Conservation (phyloP, 768 basidiomycete species). For the Galerina marginata region DNA sequence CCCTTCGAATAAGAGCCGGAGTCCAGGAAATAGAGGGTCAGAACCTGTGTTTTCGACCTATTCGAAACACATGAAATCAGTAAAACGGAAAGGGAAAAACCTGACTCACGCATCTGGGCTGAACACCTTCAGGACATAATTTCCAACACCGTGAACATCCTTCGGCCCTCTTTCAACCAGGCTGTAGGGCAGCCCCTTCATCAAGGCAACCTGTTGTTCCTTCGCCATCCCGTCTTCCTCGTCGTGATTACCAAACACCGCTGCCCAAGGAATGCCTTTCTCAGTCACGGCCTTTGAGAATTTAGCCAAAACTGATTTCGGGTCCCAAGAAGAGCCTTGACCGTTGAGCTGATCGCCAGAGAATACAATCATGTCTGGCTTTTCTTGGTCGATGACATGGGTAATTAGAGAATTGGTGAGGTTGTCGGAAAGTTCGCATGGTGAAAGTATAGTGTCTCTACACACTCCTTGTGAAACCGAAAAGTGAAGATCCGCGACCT, state of each 20-base stretch:
- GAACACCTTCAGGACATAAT: conserved; percentile 85
- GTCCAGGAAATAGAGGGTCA: conserved; percentile 92
- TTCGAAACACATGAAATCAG: not conserved
- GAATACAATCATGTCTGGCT: conserved; percentile 92
- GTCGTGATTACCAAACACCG: conserved; percentile 96
- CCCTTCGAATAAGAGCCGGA: conserved; percentile 79
- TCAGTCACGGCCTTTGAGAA: conserved; percentile 80
- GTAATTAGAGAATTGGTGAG: conserved; percentile 77
- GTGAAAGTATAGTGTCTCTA: conserved; percentile 69
- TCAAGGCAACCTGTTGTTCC: conserved; percentile 67
- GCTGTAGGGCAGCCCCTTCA: conserved; percentile 86
- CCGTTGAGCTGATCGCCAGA: conserved; percentile 95
- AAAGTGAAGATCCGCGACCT: conserved; percentile 94
- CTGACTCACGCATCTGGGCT: conserved; percentile 81
- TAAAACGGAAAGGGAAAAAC: not conserved
- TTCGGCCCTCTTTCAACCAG: conserved; percentile 81
- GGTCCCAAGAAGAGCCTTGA: conserved; percentile 88
- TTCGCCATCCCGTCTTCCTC: conserved; percentile 69
- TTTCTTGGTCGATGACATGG: conserved; percentile 74
- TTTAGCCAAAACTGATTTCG: conserved; percentile 87
- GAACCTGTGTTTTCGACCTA: conserved; percentile 86
- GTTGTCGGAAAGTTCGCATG: conserved; percentile 71
- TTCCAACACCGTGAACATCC: conserved; percentile 88
- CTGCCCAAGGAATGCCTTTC: conserved; percentile 85
- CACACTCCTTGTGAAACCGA: conserved; percentile 82